These are phyloP conservation scores for Aurinia saxatilis DNA, from an alignment of 345 rosid species.

Conservation along the genomic window DNA sequence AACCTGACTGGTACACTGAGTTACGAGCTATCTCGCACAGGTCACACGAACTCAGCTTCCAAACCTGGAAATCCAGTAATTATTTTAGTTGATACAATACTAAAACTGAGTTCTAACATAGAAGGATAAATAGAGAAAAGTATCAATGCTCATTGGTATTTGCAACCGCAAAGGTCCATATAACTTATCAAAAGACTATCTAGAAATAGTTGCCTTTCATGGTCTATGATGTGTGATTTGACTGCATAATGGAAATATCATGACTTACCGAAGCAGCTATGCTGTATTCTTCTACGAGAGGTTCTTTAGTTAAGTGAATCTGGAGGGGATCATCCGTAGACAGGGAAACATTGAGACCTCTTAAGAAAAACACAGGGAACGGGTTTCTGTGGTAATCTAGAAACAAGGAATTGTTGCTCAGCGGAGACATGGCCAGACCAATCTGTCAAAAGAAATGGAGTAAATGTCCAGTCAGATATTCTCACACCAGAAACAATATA, in stretches of 20 bases:
- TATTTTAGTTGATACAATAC: background rate
- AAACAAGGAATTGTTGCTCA: constrained; percentile 97
- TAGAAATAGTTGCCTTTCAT: no score
- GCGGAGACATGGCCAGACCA: constrained; percentile 98
- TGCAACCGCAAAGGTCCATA: background rate
- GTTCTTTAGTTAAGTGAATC: constrained; percentile 95
- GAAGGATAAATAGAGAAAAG: background rate
- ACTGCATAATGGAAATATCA: constrained; percentile 4
- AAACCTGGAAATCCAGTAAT: constrained; percentile 44
- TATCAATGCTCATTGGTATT: background rate
- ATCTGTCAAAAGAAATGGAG: constrained; percentile 47
- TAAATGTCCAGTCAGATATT: constrained; percentile 15
- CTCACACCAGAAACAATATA: background rate
- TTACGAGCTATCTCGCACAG: constrained; percentile 97
- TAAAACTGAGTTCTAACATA: background rate
- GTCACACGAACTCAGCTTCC: constrained; percentile 98
- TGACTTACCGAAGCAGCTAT: constrained; percentile 93
- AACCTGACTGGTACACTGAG: constrained; percentile 98
- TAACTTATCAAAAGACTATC: background rate
- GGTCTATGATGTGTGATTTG: background rate
- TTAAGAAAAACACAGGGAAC: constrained; percentile 78
- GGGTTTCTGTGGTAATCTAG: constrained; percentile 96
- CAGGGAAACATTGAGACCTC: constrained; percentile 95
- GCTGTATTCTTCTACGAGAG: constrained; percentile 95
- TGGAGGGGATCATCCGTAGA: constrained; percentile 99